A percentile compares a stretch with the other conserved stretches of the same genome.
These are phyloP conservation scores for Suhomyces sp. DNA, from an alignment of 805 yeast species.

Conservation along the genomic window DNA sequence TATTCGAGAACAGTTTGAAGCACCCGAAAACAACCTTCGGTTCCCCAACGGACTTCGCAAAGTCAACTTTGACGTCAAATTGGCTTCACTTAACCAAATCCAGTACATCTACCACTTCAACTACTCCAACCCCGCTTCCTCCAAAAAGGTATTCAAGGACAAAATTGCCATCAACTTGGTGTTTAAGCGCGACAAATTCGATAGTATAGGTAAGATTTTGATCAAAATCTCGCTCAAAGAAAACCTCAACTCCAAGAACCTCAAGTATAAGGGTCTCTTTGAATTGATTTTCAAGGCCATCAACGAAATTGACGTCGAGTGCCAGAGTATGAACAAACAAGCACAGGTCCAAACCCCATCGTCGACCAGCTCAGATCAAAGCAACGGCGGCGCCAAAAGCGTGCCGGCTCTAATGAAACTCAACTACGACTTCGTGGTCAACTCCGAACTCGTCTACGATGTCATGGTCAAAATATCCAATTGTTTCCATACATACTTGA, in stretches of 20 bases:
- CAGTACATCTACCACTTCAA: conserved; percentile 33
- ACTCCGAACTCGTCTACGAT: conserved; percentile 22
- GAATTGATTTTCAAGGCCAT: conserved; percentile 32
- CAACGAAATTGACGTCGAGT: conserved; percentile 18
- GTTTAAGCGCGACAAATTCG: conserved; percentile 27
- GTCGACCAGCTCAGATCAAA: conserved; percentile 2
- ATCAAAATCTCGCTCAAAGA: conserved; percentile 34
- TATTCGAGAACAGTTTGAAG: conserved; percentile 12
- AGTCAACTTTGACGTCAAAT: conserved; percentile 31
- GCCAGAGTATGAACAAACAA: conserved; percentile 4
- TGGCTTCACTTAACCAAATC: conserved; percentile 27
- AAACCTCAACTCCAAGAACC: conserved; percentile 34
- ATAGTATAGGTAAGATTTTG: conserved; percentile 16
- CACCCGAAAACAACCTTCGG: conserved; percentile 6
- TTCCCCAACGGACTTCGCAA: conserved; percentile 31
- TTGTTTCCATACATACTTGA: conserved; percentile 21
- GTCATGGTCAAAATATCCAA: conserved; percentile 31
- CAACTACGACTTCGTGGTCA: conserved; percentile 38
- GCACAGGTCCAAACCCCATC: conserved; percentile 9
- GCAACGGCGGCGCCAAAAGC: neutral
- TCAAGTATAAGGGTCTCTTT: conserved; percentile 37
- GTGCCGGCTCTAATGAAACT: conserved; percentile 24
- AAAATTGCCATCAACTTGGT: conserved; percentile 20
- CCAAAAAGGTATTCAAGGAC: conserved; percentile 36
- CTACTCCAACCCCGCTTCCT: conserved; percentile 19